Conservation (phyloP, 2,329 filamentous ascomycete genomes). For the Orbilia ellipsospora region DNA sequence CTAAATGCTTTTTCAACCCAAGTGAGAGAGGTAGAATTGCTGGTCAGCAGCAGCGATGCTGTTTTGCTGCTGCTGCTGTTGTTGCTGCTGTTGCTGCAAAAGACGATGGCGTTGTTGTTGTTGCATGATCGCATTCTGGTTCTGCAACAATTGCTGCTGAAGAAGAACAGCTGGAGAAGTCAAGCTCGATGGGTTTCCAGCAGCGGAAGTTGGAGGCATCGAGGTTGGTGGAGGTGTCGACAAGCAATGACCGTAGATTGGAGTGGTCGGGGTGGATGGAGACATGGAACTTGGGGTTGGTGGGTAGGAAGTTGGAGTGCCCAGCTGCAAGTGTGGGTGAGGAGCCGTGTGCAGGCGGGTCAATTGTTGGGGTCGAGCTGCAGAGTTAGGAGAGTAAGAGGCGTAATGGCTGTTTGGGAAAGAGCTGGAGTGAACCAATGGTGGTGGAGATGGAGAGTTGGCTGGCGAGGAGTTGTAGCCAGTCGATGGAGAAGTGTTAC, state of each 20-base stretch:
- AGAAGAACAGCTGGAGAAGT: slow-evolving; percentile 52
- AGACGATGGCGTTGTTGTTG: slow-evolving; percentile 50
- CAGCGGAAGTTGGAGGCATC: slow-evolving; percentile 52
- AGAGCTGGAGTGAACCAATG: slow-evolving; percentile 53
- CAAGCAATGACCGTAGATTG: slow-evolving; percentile 53
- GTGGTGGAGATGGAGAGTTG: slow-evolving; percentile 51
- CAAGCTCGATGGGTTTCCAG: slow-evolving; percentile 45
- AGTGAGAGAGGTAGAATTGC: slow-evolving; percentile 54
- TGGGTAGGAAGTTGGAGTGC: slow-evolving; percentile 46
- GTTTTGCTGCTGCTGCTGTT: slow-evolving; percentile 42
- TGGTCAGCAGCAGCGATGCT: slow-evolving; percentile 45
- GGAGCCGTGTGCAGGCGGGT: slow-evolving; percentile 43
- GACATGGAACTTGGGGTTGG: slow-evolving; percentile 51
- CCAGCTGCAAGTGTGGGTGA: slow-evolving; percentile 50
- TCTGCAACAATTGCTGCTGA: slow-evolving; percentile 51
- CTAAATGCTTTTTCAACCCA: slow-evolving; percentile 56
- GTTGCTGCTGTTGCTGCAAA: slow-evolving; percentile 44
- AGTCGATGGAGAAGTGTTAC: slow-evolving; percentile 40
- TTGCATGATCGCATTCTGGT: slow-evolving; percentile 54
- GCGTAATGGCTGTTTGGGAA: slow-evolving; percentile 44
- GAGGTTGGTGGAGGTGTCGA: slow-evolving; percentile 47
- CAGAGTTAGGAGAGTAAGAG: slow-evolving; percentile 43
- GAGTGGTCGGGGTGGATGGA: slow-evolving; percentile 53
- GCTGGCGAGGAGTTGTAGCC: slow-evolving; percentile 51
- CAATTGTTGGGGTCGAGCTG: slow-evolving; percentile 48